Base-by-base conservation (phyloP, 306 rosid genomes). In the Trichosanthes truncata region DNA sequence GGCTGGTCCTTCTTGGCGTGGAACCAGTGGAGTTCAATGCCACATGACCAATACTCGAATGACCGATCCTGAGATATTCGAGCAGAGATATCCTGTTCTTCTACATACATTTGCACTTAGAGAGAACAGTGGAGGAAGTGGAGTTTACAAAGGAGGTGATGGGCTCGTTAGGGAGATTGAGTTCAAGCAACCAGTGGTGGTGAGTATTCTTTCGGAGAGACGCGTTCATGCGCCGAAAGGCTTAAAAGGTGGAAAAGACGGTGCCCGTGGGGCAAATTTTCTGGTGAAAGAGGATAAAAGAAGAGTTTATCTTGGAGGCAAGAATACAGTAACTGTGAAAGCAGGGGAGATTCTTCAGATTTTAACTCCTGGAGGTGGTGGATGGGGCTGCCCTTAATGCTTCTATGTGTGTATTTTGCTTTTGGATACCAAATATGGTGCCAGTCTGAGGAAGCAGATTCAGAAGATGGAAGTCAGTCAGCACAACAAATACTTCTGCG, bases 31-130 rank as follows among this genome's bases (percentile, higher is more conserved):
- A 33, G 90, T 91, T 56, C 98, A 94, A 40, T 88, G 94, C 84
- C 97, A 94, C 84, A 94, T 94, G 98, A 94, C 98, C 83, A 94
- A 94, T 78, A 94, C 98, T 59, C 80, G 93, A 78, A 94, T 94
- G 95, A 92, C 98, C 41, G 97, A 94, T 84, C 97, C 91, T 0
- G 97, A 92, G 94, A 94, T 92, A 77, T 87, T 94, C 17, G 97
- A 92, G 87, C 93, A 94, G 91, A 87, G 97, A 61, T 92, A 92
- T 85, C 97, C 98, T 7, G 98, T 94, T 68, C 67, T 91, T 80
- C 78, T 94, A 84, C 97, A 85, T 82, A 88, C 82, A 82, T 94
- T 94, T 86, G 89, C 87, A 46, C 89, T 94, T 5, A 86, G 97
- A 83, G 88, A 78, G 81, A 88, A 89, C 80, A 94, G 97, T 55